Base-by-base conservation (phyloP, 805 yeast species). In the Debaryomyces hansenii region DNA sequence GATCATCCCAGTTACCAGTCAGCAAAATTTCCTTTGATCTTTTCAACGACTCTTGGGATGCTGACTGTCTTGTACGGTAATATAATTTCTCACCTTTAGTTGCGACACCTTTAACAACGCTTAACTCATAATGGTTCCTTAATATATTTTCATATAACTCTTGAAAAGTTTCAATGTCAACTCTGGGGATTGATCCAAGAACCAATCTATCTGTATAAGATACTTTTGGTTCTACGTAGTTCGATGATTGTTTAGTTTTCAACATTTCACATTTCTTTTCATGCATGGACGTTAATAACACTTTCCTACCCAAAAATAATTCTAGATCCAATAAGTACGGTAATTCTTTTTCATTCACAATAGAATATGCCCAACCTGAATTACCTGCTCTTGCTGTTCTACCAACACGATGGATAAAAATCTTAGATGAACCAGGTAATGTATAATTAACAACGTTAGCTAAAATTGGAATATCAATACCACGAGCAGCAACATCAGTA, bases 311-410 rank as follows among this genome's bases (percentile, higher is more conserved):
- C 56, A 94, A 71, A 59, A 94, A 92, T 38, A 94, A 65, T 63
- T 94, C 98, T 57, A 94, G 74, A 66, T 94, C 99, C 41, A 92
- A 74, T 43, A 94, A 67, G 57, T 92, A 94, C 9, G 99, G 96
- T 47, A 92, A 68, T 63, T 94, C 99, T 45, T 81, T 76, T 53
- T 90, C 96, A 47, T 83, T 77, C 6, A 91, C 85, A 49, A 94
- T 81, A 2, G 97, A 85, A 64, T 88, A 94, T 0, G 99, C 99
- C 96, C 97, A 90, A 62, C 99, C 99, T 56, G 79, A 83, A 63
- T 90, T 86, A 63, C 99, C 99, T 7, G 99, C 99, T 78, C 99
- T 87, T 9, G 99, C 99, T 39, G 99, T 94, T 78, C 99, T 85
- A 66, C 99, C 99, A 40, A 94, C 98, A 70, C 99, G 83, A 69